A percentile compares a stretch with the other conserved stretches of the same genome.
phyloP scores from a whole-genome alignment of 2,329 filamentous ascomycete genomes.

The Chaetomiaceae sp. region DNA sequence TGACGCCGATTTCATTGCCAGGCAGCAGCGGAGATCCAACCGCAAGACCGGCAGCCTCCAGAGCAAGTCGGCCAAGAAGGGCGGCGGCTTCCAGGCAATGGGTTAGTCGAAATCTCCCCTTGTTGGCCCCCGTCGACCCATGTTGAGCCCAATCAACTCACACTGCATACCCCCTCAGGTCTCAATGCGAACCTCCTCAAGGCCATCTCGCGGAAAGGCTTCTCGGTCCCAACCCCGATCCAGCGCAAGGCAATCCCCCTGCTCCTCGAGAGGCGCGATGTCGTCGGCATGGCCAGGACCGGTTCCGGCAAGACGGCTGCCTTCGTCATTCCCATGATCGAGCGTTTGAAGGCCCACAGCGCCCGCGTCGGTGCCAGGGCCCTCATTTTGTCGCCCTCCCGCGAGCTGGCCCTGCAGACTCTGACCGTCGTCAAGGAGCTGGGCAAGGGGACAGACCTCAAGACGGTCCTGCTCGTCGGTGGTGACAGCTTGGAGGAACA shows the following conservation, averaged over 20 bases:
- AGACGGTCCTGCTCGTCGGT: conserved; percentile 84
- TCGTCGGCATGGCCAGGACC: conserved; percentile 99
- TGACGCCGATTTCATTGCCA: conserved; percentile 88
- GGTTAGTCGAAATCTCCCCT: conserved; percentile 39
- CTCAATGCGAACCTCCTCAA: conserved; percentile 79
- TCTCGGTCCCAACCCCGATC: conserved; percentile 93
- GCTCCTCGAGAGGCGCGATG: conserved; percentile 82
- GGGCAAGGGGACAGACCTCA: conserved; percentile 81
- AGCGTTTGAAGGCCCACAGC: conserved; percentile 84
- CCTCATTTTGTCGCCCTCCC: conserved; percentile 83
- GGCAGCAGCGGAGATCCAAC: conserved; percentile 81
- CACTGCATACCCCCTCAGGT: conserved; percentile 41
- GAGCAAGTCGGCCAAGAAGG: conserved; percentile 84
- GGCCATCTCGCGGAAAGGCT: conserved; percentile 89
- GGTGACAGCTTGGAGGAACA: conserved; percentile 96
- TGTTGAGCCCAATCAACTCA: conserved; percentile 10
- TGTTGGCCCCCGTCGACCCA: background rate
- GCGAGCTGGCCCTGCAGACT: conserved; percentile 92
- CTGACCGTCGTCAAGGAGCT: conserved; percentile 96
- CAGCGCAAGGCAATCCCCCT: conserved; percentile 95
- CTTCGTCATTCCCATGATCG: conserved; percentile 98
- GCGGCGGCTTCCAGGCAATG: conserved; percentile 96
- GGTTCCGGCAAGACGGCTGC: conserved; percentile 97
- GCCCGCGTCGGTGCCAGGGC: conserved; percentile 80
- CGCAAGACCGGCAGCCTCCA: conserved; percentile 78